Percentiles rank a stretch among this genome's conserved stretches.
Evolutionary conservation across 495 filamentous ascomycete genomes (phyloP).

Genomic region (Daldinia vernicosa): DNA sequence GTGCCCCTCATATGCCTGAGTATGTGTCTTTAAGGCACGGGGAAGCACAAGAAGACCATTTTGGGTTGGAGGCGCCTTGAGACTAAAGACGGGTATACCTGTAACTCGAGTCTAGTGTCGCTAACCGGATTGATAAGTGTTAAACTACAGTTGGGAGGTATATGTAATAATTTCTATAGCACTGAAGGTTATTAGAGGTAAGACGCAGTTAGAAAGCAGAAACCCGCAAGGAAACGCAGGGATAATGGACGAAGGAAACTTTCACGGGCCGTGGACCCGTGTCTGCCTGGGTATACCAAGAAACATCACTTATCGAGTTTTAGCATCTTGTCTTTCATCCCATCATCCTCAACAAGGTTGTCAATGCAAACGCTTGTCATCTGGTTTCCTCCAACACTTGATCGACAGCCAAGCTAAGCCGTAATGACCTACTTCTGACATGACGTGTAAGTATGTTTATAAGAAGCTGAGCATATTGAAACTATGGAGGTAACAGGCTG

Average conservation of each 20-base stretch:
- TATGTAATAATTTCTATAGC: background rate
- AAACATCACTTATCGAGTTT: background rate
- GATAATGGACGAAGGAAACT: background rate
- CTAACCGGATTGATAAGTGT: background rate
- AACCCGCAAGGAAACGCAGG: background rate
- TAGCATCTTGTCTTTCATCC: conserved; percentile 25
- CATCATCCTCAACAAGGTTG: conserved; percentile 16
- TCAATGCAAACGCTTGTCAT: conserved; percentile 23
- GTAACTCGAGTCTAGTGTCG: background rate
- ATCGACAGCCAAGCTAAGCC: conserved; percentile 27
- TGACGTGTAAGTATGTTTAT: conserved; percentile 28
- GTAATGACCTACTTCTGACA: conserved; percentile 36
- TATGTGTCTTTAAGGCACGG: background rate
- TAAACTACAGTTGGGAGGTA: background rate
- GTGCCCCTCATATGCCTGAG: conserved; percentile 17
- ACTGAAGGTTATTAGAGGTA: background rate
- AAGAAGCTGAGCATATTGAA: conserved; percentile 31
- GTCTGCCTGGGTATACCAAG: background rate
- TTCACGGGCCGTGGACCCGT: conserved; percentile 28
- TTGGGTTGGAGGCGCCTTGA: background rate
- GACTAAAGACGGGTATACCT: background rate
- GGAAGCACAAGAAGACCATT: background rate
- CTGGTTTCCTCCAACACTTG: conserved; percentile 31
- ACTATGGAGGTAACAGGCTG: conserved; percentile 44
- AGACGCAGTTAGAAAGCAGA: background rate